Evolutionary conservation across 73 alveolate species (phyloP).

Genomic region (Halteria grandinella): DNA sequence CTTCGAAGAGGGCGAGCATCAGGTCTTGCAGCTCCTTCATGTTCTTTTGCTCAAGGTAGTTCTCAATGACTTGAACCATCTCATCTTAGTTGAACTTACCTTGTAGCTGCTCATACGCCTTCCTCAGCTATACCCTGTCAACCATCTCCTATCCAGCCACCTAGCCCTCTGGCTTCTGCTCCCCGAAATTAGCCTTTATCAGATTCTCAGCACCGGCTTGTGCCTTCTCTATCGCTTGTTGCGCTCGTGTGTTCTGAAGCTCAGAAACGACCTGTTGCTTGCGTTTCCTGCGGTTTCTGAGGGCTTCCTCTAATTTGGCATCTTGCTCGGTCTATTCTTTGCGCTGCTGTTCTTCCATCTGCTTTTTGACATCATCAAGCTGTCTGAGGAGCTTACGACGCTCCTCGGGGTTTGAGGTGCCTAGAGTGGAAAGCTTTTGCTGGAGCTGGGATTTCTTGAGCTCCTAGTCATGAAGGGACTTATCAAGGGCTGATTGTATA

Average conservation of each 20-base stretch:
- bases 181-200: conserved; percentile 1
- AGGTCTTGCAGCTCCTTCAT: conserved; percentile 49
- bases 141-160: conserved; percentile 5
- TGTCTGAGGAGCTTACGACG: conserved; percentile 1
- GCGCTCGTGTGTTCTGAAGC: conserved; percentile 10
- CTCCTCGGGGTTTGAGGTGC: conserved; percentile 6
- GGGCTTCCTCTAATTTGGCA: conserved; percentile 23
- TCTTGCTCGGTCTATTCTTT: conserved; percentile 25
- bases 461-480: not conserved
- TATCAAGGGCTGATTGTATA: conserved; percentile 17
- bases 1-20: conserved; percentile 44
- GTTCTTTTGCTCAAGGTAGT: conserved; percentile 58
- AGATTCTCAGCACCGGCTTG: not conserved
- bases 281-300: conserved; percentile 14
- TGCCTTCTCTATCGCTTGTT: not conserved
- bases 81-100: conserved; percentile 56
- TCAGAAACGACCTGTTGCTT: conserved; percentile 7
- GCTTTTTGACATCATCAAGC: conserved; percentile 17
- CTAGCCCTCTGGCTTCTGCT: too few species aligned
- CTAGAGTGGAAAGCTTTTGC: conserved; percentile 11
- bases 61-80: conserved; percentile 58
- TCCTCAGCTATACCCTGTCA: conserved; percentile 4
- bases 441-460: not conserved
- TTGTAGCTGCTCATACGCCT: not conserved
- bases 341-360: not conserved